Evolutionary conservation across 345 rosid species (phyloP).

Genomic region (Citrus mangshanensis): DNA sequence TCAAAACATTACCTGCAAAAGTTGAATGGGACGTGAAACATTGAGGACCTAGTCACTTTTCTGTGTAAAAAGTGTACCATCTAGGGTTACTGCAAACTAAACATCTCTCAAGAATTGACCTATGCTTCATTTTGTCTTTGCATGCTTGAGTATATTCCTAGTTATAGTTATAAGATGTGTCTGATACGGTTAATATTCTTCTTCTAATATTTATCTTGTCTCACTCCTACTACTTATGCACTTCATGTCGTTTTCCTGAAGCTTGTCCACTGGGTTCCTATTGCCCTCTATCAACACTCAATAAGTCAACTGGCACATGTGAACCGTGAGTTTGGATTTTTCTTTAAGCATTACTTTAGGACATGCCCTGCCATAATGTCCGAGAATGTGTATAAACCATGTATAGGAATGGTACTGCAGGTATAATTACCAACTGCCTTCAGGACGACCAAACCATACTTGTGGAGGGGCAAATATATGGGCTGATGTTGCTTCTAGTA

Average conservation of each 20-base stretch:
- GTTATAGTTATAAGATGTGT: not conserved
- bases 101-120: not conserved
- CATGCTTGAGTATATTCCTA: not conserved
- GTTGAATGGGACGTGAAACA: not conserved
- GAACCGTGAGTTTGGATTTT: constrained; percentile 56
- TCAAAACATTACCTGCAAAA: not conserved
- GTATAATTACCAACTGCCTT: constrained; percentile 76
- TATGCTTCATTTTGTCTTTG: not conserved
- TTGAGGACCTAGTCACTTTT: not conserved
- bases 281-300: constrained; percentile 57
- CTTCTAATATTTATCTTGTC: not conserved
- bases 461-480: constrained; percentile 97
- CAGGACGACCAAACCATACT: constrained; percentile 66
- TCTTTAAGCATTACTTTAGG: constrained; percentile 1
- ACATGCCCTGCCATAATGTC: not conserved
- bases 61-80: not conserved
- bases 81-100: not conserved
- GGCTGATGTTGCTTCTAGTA: constrained; percentile 68
- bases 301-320: constrained; percentile 46
- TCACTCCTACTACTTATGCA: not conserved
- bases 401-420: constrained; percentile 36
- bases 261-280: constrained; percentile 74
- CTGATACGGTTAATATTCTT: not conserved
- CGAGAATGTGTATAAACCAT: not conserved
- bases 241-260: constrained; percentile 25